Base-by-base conservation (phyloP, 176 grass and related monocot species). In the Musa acuminata region DNA sequence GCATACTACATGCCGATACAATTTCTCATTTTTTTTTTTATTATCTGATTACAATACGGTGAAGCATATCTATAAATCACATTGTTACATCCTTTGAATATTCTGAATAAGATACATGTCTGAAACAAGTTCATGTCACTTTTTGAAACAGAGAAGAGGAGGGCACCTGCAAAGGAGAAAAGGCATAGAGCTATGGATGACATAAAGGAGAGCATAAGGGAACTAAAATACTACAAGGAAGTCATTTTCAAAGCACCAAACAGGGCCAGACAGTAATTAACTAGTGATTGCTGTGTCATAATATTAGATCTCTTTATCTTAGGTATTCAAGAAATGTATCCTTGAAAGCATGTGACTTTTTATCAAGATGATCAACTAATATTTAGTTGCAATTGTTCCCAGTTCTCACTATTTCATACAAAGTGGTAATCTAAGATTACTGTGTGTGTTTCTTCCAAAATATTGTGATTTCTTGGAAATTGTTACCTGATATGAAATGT, bases 141-240 rank as follows among this genome's bases (percentile, higher is more conserved):
- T 1, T 21, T 16, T 60, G 13, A 43, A 51, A 29, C 83, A 96
- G 92, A 91, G 79, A 89, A 86, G 78, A 96, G 80, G 64, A 85
- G 65, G 67, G 87, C 86, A 73, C 92, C 89, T 51, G 43, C 21
- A 52, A 96, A 96, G 74, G 51, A 66, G 51, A 96, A 91, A 55
- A 85, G 12, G 0, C 92, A 91, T 71, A 96, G 92, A 74, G 92
- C 92, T 82, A 91, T 91, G 92, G 86, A 96, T 78, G 92, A 96
- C 83, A 91, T 91, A 53, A 91, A 82, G 86, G 92, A 91, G 69
- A 96, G 92, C 73, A 91, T 96, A 2, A 63, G 55, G 0, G 89
- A 96, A 66, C 84, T 96, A 60, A 89, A 89, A 83, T 96, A 83
- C 43, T 96, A 96, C 67, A 89, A 89, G 82, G 80, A 89, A 73